phyloP scores from a whole-genome alignment of 768 basidiomycete genomes.

The Boletellus emodensis region DNA sequence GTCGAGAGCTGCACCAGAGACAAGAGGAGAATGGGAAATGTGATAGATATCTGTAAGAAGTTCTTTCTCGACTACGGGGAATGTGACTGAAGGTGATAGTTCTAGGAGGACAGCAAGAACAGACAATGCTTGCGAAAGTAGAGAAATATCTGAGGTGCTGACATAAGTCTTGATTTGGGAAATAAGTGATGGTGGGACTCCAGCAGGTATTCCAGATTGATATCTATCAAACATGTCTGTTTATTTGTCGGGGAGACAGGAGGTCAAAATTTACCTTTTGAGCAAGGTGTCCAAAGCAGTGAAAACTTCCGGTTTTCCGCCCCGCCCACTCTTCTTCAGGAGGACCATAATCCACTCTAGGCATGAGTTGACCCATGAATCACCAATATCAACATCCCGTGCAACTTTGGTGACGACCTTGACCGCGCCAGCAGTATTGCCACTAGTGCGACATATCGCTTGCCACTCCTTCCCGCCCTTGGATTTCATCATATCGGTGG shows the following conservation, averaged over 20 bases:
- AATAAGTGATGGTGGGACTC: constrained; percentile 60
- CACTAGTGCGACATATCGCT: constrained; percentile 63
- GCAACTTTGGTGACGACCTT: constrained; percentile 84
- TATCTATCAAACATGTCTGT: constrained; percentile 34
- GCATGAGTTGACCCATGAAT: constrained; percentile 78
- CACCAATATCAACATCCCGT: constrained; percentile 60
- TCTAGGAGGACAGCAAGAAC: constrained; percentile 67
- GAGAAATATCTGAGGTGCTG: constrained; percentile 68
- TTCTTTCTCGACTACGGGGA: constrained; percentile 73
- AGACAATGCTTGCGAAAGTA: constrained; percentile 68
- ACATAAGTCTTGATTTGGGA: constrained; percentile 75
- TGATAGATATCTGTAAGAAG: constrained; percentile 61
- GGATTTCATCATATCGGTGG: constrained; percentile 62
- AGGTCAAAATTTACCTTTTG: constrained; percentile 44
- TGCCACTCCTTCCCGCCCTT: constrained; percentile 80
- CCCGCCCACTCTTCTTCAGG: constrained; percentile 72
- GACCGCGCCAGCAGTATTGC: constrained; percentile 72
- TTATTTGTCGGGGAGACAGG: not conserved
- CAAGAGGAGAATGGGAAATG: constrained; percentile 73
- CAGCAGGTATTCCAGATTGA: constrained; percentile 45
- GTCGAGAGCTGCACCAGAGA: constrained; percentile 76
- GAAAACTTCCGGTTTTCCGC: constrained; percentile 79
- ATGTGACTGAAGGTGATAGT: constrained; percentile 60
- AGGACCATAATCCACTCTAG: constrained; percentile 74
- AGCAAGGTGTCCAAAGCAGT: constrained; percentile 69